phyloP scores from a whole-genome alignment of 306 rosid species.

The Notholithocarpus densiflorus region DNA sequence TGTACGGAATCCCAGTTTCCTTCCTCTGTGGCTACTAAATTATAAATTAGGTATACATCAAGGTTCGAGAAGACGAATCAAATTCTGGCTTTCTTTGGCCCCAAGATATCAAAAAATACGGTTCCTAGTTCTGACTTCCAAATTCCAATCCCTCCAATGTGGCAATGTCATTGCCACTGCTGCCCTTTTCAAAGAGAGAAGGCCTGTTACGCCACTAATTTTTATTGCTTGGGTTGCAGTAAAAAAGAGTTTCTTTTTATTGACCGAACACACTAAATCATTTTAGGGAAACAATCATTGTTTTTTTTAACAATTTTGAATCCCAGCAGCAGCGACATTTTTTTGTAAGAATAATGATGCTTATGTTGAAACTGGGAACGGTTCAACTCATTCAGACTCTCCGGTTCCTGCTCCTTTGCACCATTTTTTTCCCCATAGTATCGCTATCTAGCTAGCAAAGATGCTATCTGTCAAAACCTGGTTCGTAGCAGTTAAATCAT shows the following conservation, averaged over 20 bases:
- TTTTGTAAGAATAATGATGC: background rate
- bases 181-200: conserved; percentile 4
- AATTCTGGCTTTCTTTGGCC: background rate
- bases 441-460: background rate
- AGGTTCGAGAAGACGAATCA: background rate
- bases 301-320: background rate
- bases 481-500: background rate
- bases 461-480: background rate
- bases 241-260: background rate
- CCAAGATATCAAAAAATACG: background rate
- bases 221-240: background rate
- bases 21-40: too few relatives aligned
- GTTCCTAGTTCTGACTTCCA: too few relatives aligned
- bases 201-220: background rate
- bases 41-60: background rate
- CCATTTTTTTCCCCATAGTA: too few relatives aligned
- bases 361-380: background rate
- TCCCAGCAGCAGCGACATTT: background rate
- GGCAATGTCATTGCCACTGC: background rate
- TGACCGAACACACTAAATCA: background rate
- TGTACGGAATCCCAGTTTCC: background rate
- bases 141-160: too few relatives aligned
- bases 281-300: background rate
- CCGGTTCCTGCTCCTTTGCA: too few relatives aligned
- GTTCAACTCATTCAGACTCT: background rate